phyloP scores from a whole-genome alignment of 257 asterid genomes.

The Agastache rugosa region DNA sequence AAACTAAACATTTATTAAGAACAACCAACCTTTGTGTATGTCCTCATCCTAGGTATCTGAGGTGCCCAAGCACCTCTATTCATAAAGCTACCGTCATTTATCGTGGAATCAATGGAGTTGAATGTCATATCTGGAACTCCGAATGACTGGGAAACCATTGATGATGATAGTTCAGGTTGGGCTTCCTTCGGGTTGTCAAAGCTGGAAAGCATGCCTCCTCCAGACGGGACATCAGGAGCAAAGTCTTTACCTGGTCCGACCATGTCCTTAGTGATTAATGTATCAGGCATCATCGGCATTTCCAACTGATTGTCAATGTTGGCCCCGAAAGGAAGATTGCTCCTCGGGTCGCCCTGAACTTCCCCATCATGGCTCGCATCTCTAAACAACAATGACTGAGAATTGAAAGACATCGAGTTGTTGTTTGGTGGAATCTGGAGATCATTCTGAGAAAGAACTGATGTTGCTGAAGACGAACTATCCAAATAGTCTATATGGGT shows the following conservation, averaged over 20 bases:
- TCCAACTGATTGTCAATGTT: constrained; percentile 66
- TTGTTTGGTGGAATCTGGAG: constrained; percentile 59
- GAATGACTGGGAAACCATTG: constrained; percentile 95
- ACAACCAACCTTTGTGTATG: constrained; percentile 81
- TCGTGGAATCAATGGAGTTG: constrained; percentile 78
- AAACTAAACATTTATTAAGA: not conserved
- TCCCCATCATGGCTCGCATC: constrained; percentile 66
- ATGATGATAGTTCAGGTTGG: constrained; percentile 85
- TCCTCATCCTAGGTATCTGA: constrained; percentile 80
- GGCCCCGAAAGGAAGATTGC: constrained; percentile 55
- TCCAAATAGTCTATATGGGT: constrained; percentile 79
- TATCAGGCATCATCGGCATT: constrained; percentile 70
- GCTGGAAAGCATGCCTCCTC: constrained; percentile 67
- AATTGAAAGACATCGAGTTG: constrained; percentile 75
- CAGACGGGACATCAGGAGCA: constrained; percentile 55
- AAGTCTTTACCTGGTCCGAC: constrained; percentile 67
- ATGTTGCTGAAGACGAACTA: constrained; percentile 89
- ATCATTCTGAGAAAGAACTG: constrained; percentile 83
- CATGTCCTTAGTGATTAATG: constrained; percentile 60
- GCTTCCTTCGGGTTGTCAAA: constrained; percentile 73
- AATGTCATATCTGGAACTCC: constrained; percentile 93
- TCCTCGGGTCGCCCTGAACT: constrained; percentile 70
- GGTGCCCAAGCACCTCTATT: constrained; percentile 81
- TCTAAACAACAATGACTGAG: constrained; percentile 72
- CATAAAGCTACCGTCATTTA: constrained; percentile 74